Percentiles rank a stretch among this genome's conserved stretches.
These are phyloP conservation scores for Emericellopsis terricola DNA, from an alignment of 495 filamentous ascomycete genomes.

Conservation along the genomic window DNA sequence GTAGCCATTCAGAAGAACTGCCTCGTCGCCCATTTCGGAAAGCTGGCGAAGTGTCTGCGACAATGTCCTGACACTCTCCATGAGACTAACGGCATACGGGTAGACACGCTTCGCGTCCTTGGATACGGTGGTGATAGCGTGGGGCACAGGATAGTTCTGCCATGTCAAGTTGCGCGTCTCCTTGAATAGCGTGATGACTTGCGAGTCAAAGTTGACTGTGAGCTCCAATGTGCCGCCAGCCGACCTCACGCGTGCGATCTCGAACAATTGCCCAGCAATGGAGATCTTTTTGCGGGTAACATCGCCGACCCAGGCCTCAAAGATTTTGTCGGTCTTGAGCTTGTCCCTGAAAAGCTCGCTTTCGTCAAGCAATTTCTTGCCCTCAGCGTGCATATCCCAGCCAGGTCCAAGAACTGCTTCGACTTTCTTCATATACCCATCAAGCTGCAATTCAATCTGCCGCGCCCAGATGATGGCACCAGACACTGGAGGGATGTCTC, in stretches of 20 bases:
- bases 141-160: conserved; percentile 83
- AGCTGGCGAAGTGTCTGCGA: conserved; percentile 75
- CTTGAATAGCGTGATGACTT: conserved; percentile 94
- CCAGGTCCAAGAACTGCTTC: conserved; percentile 86
- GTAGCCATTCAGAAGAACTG: conserved; percentile 75
- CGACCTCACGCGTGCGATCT: conserved; percentile 68
- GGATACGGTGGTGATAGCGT: conserved; percentile 82
- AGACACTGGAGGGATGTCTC: conserved; percentile 85
- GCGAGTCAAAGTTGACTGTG: conserved; percentile 86
- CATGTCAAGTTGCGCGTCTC: conserved; percentile 94
- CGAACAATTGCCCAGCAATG: conserved; percentile 82
- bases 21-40: conserved; percentile 62
- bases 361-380: conserved; percentile 79
- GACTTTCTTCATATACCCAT: conserved; percentile 94
- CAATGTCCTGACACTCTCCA: conserved; percentile 89
- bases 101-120: conserved; percentile 97
- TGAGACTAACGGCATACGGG: conserved; percentile 89
- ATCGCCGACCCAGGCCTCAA: conserved; percentile 86
- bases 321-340: conserved; percentile 81
- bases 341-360: conserved; percentile 87
- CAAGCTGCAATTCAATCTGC: conserved; percentile 88
- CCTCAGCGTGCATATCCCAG: conserved; percentile 87
- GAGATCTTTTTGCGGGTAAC: conserved; percentile 71
- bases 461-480: conserved; percentile 94
- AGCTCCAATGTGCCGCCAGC: conserved; percentile 75